Percentiles rank a stretch among this genome's conserved stretches.
phyloP scores from a whole-genome alignment of 2,329 filamentous ascomycete genomes.

The Chaetomium sp. region DNA sequence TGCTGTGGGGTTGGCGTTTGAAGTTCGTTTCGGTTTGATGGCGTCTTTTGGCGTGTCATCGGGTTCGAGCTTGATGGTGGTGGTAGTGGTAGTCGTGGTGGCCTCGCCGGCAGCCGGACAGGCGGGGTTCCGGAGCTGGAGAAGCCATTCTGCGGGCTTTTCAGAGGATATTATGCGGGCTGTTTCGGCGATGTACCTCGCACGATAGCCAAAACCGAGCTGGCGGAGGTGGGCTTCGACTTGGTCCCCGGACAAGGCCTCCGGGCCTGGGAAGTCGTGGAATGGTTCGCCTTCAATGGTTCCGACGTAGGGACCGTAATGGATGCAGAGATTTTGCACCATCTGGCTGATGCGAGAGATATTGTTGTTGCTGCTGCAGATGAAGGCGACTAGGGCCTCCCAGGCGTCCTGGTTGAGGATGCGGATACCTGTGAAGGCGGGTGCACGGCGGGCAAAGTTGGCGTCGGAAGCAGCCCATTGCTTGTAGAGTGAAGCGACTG shows the following conservation, averaged over 20 bases:
- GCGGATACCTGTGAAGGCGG: slow-evolving; percentile 84
- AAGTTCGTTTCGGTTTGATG: not conserved
- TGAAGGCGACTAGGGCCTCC: slow-evolving; percentile 92
- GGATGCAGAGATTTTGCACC: slow-evolving; percentile 85
- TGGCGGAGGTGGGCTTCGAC: slow-evolving; percentile 80
- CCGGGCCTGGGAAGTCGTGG: slow-evolving; percentile 83
- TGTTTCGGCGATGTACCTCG: slow-evolving; percentile 88
- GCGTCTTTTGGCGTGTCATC: not conserved
- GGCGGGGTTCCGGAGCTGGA: slow-evolving; percentile 75
- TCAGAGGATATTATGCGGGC: slow-evolving; percentile 71
- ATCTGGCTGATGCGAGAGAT: slow-evolving; percentile 94
- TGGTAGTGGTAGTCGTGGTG: not conserved
- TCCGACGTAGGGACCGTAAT: slow-evolving; percentile 80
- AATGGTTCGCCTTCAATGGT: slow-evolving; percentile 70
- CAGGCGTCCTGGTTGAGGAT: slow-evolving; percentile 94
- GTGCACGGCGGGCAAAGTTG: slow-evolving; percentile 87
- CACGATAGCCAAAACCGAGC: slow-evolving; percentile 91
- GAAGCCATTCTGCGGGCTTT: slow-evolving; percentile 73
- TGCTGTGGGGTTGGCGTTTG: not conserved
- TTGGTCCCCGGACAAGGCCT: slow-evolving; percentile 68
- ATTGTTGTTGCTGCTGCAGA: slow-evolving; percentile 99
- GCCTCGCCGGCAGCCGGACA: slow-evolving; percentile 56
- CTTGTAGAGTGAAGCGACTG: slow-evolving; percentile 74
- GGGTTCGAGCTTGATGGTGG: not conserved
- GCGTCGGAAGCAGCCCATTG: slow-evolving; percentile 84